A percentile compares a stretch with the other conserved stretches of the same genome.
Conservation (phyloP, 148 eudicot species). For the Vaccinium corymbosum region DNA sequence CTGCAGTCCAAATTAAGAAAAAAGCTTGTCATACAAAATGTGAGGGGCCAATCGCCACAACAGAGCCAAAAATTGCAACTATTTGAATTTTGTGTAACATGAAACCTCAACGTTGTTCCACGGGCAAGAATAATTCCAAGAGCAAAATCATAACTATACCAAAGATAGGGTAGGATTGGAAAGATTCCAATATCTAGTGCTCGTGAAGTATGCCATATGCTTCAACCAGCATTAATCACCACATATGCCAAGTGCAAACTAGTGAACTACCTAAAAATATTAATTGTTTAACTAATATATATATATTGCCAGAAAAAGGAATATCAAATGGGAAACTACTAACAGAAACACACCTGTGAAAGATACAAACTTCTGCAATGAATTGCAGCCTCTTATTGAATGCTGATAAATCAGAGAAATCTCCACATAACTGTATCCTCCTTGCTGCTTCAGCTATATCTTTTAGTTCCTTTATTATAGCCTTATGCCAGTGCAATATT, state of each 20-base stretch:
- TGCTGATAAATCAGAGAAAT: conserved; percentile 70
- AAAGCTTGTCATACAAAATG: conserved; percentile 19
- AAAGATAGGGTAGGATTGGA: background rate
- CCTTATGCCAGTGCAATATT: conserved; percentile 91
- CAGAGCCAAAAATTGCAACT: background rate
- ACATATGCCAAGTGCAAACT: background rate
- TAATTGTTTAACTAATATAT: background rate
- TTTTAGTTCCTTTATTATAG: conserved; percentile 67
- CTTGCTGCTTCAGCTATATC: conserved; percentile 93
- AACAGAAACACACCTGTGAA: conserved; percentile 68
- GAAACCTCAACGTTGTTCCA: background rate
- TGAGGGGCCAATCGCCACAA: background rate
- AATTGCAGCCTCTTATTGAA: conserved; percentile 88
- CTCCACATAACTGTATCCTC: conserved; percentile 59
- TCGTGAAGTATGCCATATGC: background rate
- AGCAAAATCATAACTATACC: background rate
- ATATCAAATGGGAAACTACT: background rate
- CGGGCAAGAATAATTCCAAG: conserved; percentile 1
- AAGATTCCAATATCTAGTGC: background rate
- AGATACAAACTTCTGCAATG: conserved; percentile 96
- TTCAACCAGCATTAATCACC: conserved; percentile 5
- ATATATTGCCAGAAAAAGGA: background rate
- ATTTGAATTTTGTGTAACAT: background rate
- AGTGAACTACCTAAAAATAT: background rate
- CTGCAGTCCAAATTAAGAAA: conserved; percentile 47